Percentiles rank a stretch among this genome's conserved stretches.
Conservation (phyloP, 2,329 filamentous ascomycete genomes). For the Alternaria incomplexa region DNA sequence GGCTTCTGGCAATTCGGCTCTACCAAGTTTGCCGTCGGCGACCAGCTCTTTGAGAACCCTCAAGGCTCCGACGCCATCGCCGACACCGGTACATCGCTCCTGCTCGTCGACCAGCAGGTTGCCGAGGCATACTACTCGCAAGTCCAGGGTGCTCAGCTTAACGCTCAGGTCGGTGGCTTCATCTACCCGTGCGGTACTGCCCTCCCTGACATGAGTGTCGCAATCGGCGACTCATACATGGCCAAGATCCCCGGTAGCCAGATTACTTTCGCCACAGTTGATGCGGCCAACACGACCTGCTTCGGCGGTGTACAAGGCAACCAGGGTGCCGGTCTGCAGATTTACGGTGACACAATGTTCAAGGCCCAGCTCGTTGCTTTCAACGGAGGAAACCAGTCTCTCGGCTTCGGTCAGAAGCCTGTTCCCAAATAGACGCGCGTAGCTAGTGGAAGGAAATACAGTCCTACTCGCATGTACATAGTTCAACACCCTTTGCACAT, state of each 20-base stretch:
- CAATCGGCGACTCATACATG: slow-evolving; percentile 64
- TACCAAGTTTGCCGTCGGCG: slow-evolving; percentile 62
- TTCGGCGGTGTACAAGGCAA: slow-evolving; percentile 72
- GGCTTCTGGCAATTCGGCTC: slow-evolving; percentile 75
- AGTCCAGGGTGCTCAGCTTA: slow-evolving; percentile 48
- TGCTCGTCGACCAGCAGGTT: slow-evolving; percentile 63
- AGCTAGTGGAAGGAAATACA: background rate
- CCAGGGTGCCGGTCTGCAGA: slow-evolving; percentile 59
- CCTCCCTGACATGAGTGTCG: slow-evolving; percentile 57
- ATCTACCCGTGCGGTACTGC: slow-evolving; percentile 51
- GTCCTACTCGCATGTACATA: slow-evolving; percentile 14
- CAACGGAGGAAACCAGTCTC: slow-evolving; percentile 58
- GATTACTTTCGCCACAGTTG: slow-evolving; percentile 48
- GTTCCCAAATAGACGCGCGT: background rate
- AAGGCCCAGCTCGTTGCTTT: slow-evolving; percentile 68
- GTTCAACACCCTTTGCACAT: slow-evolving; percentile 5
- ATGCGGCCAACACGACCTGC: slow-evolving; percentile 59
- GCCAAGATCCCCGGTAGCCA: slow-evolving; percentile 61
- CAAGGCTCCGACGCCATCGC: slow-evolving; percentile 53
- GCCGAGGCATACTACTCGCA: slow-evolving; percentile 55
- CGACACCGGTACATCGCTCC: slow-evolving; percentile 66
- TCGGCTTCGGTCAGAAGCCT: slow-evolving; percentile 58
- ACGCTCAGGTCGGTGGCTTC: slow-evolving; percentile 50
- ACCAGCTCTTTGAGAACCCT: slow-evolving; percentile 62
- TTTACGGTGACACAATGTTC: slow-evolving; percentile 68